phyloP scores from a whole-genome alignment of 108 stramenopile genomes.

The Nitzschia palea region DNA sequence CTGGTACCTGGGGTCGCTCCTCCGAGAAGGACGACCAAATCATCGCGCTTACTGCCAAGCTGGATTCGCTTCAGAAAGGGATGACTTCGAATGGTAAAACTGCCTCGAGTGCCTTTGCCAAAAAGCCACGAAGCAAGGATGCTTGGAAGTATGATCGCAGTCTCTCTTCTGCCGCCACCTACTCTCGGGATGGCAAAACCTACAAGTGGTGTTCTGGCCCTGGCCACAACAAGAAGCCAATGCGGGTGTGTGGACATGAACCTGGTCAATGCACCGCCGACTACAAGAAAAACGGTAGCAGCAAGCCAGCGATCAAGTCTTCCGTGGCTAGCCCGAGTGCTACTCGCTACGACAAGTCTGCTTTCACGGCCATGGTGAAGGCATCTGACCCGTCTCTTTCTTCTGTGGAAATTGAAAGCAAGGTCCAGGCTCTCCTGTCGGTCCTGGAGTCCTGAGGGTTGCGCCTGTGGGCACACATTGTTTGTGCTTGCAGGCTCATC shows the following conservation, averaged over 20 bases:
- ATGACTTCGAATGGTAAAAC: not conserved
- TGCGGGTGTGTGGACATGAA: not conserved
- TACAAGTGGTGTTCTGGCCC: constrained; percentile 1
- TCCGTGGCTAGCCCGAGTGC: not conserved
- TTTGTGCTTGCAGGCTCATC: not conserved
- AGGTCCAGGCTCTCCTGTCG: not conserved
- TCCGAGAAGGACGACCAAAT: constrained; percentile 1
- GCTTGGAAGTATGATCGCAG: constrained; percentile 8
- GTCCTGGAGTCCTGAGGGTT: too few species aligned
- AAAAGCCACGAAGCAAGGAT: not conserved
- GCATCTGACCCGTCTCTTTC: not conserved
- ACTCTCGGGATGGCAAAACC: not conserved
- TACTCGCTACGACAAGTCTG: not conserved
- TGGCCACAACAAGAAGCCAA: not conserved
- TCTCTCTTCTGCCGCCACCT: not conserved
- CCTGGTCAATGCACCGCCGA: not conserved
- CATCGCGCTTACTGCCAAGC: not conserved
- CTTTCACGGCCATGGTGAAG: not conserved
- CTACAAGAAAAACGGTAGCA: not conserved
- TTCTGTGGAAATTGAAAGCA: not conserved
- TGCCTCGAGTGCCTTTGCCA: not conserved
- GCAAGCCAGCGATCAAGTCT: not conserved
- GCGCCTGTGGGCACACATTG: not conserved
- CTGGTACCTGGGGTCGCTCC: not conserved
- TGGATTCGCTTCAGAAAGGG: too few species aligned